These are phyloP conservation scores for Trametes sanguinea DNA, from an alignment of 768 basidiomycete genomes.

Conservation along the genomic window DNA sequence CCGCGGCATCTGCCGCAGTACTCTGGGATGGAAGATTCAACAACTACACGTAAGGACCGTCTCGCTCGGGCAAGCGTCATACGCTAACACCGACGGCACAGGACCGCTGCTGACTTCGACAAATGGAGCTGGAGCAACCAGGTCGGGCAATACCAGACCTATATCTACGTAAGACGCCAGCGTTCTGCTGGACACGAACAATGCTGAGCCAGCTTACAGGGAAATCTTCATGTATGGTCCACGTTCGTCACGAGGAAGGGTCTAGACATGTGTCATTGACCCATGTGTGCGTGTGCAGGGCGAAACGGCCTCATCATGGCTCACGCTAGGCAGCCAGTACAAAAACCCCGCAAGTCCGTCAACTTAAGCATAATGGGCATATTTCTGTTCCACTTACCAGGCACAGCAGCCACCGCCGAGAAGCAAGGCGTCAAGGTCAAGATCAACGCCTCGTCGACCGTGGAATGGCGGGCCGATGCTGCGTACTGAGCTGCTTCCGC, in stretches of 20 bases:
- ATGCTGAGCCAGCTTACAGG: slow-evolving; percentile 14
- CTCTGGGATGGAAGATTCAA: slow-evolving; percentile 36
- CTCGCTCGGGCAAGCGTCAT: not conserved
- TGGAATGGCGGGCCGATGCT: slow-evolving; percentile 37
- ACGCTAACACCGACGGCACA: not conserved
- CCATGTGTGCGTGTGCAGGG: slow-evolving; percentile 1
- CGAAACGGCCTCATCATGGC: slow-evolving; percentile 27
- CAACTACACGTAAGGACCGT: slow-evolving; percentile 23
- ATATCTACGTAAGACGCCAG: slow-evolving; percentile 34
- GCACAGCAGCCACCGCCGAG: slow-evolving; percentile 27
- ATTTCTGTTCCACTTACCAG: not conserved
- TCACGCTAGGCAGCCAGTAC: slow-evolving; percentile 29
- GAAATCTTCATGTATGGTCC: slow-evolving; percentile 22
- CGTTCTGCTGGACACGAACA: slow-evolving; percentile 19
- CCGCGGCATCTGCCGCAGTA: slow-evolving; percentile 30
- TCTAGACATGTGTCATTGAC: not conserved
- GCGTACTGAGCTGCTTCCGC: slow-evolving; percentile 36
- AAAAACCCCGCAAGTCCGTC: slow-evolving; percentile 34
- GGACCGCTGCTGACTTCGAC: slow-evolving; percentile 27
- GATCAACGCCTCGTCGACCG: slow-evolving; percentile 26
- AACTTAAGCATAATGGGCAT: not conserved
- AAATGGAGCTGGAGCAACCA: slow-evolving; percentile 37
- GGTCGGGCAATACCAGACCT: slow-evolving; percentile 34
- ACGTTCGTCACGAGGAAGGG: too few species aligned
- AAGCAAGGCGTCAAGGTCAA: slow-evolving; percentile 37